Evolutionary conservation across 106 monocot species (phyloP), one percentile per base, ranked within the genome.

Genomic region (Amphibolis antarctica): DNA sequence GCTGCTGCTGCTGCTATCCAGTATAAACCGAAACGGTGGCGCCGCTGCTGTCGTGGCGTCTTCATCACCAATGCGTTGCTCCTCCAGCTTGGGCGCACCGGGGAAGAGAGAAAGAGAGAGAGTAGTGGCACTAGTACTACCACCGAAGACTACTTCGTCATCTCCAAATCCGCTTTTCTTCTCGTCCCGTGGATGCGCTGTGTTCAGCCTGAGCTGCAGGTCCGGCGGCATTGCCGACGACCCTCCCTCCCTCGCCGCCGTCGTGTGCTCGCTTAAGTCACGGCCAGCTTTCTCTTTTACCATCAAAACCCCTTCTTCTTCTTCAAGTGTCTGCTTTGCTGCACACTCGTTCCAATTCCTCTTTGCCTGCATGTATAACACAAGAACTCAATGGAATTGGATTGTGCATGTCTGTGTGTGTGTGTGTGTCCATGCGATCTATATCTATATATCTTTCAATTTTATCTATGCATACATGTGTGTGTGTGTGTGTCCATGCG

Each of bases 71-170:
- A 20, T 28, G 58, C 4, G 46, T 46, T 45, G 43, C 24, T 46
- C 24, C 36, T 65, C 14, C 12, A 15, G 55, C 59, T 70, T 56
- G 24, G 52, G 49, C 44, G 53, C 62, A 23, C 70, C 47, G 5
- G 81, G 65, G 5, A 77, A 76, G 53, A 94, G 83, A 3, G 93
- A 88, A 23, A 94, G 83, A 3, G 84, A 86, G 62, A 96, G 83
- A 59, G n/a, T n/a, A n/a, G n/a, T n/a, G n/a, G n/a, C n/a, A n/a
- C n/a, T n/a, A n/a, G n/a, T n/a, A n/a, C n/a, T n/a, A n/a, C 53
- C 65, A 53, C 78, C 76, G 21, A 85, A 67, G 12, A 62, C 44
- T 25, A 25, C 24, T 23, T 25, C 77, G 71, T 81, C 83, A 58
- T 77, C 69, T 49, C 76, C 62, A 19, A 17, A 24, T 42, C 62